Percentiles rank a stretch among this genome's conserved stretches.
These are phyloP conservation scores for Trametes villosa DNA, from an alignment of 768 basidiomycete genomes.

Conservation along the genomic window DNA sequence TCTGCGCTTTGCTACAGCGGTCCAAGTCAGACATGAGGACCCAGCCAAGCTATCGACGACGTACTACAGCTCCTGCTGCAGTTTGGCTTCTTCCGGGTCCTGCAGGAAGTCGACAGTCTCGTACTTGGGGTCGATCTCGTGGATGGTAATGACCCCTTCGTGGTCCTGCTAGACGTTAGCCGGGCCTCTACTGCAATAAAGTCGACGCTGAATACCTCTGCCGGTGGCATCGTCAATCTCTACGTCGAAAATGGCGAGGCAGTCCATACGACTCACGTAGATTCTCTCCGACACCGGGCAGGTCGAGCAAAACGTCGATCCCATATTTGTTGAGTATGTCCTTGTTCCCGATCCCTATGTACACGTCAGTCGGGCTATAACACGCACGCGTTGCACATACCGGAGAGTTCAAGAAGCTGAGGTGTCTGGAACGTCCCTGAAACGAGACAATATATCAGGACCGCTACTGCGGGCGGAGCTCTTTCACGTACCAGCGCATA, in stretches of 20 bases:
- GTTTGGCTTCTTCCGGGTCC: background rate
- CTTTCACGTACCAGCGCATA: conserved; percentile 8
- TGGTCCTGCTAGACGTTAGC: conserved; percentile 6
- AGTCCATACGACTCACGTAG: conserved; percentile 10
- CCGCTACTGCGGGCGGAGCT: background rate
- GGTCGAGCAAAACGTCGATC: conserved; percentile 1
- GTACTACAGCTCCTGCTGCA: conserved; percentile 13
- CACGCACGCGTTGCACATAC: background rate
- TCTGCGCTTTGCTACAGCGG: background rate
- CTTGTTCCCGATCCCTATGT: conserved; percentile 8
- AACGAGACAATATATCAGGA: background rate
- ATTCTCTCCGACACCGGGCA: conserved; percentile 14
- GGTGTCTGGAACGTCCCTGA: conserved; percentile 10
- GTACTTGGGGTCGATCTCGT: conserved; percentile 7
- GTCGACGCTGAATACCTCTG: background rate
- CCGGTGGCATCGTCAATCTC: too few species aligned
- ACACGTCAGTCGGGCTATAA: background rate
- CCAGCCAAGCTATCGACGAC: background rate
- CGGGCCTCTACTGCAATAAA: background rate
- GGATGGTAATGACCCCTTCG: background rate
- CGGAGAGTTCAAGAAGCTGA: conserved; percentile 16
- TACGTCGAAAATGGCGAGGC: too few species aligned
- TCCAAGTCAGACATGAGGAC: background rate
- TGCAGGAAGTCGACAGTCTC: conserved; percentile 4
- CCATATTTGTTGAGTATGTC: conserved; percentile 8